phyloP scores from a whole-genome alignment of 169 alveolate genomes.

The Hammondia hammondi region DNA sequence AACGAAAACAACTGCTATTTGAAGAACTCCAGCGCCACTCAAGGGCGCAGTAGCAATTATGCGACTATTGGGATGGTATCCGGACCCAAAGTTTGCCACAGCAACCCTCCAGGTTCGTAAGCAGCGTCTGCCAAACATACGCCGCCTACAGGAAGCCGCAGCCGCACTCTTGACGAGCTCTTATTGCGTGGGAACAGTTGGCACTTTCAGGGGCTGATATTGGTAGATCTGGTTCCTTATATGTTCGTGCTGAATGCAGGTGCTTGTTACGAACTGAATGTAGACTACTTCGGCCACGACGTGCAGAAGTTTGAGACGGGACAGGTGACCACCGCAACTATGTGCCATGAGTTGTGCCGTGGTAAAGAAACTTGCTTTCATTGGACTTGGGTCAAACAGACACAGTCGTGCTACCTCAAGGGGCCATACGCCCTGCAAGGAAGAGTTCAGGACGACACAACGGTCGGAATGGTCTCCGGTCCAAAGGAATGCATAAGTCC shows the following conservation, averaged over 20 bases:
- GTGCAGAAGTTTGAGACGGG: slow-evolving; percentile 20
- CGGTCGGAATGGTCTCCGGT: slow-evolving; percentile 41
- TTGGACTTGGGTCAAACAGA: slow-evolving; percentile 42
- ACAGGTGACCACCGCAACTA: neutral
- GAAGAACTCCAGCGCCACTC: slow-evolving; percentile 11
- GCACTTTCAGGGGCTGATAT: neutral
- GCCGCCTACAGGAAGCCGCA: neutral
- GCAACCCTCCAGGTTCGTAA: neutral
- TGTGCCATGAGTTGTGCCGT: neutral
- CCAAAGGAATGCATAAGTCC: slow-evolving; percentile 23
- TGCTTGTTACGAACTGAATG: slow-evolving; percentile 5
- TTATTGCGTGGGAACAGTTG: neutral
- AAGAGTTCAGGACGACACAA: neutral
- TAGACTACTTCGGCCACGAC: slow-evolving; percentile 42
- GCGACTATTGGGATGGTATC: slow-evolving; percentile 33
- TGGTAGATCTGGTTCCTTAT: too few relatives aligned
- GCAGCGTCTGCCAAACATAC: neutral
- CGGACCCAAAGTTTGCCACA: slow-evolving; percentile 25
- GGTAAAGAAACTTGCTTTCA: neutral
- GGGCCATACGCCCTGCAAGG: slow-evolving; percentile 27
- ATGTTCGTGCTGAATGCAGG: neutral
- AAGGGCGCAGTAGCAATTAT: neutral
- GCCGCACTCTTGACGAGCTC: neutral
- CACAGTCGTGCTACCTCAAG: slow-evolving; percentile 35
- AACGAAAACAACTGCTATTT: slow-evolving; percentile 32